phyloP scores from a whole-genome alignment of 768 basidiomycete species.

The Amanita inopinata region DNA sequence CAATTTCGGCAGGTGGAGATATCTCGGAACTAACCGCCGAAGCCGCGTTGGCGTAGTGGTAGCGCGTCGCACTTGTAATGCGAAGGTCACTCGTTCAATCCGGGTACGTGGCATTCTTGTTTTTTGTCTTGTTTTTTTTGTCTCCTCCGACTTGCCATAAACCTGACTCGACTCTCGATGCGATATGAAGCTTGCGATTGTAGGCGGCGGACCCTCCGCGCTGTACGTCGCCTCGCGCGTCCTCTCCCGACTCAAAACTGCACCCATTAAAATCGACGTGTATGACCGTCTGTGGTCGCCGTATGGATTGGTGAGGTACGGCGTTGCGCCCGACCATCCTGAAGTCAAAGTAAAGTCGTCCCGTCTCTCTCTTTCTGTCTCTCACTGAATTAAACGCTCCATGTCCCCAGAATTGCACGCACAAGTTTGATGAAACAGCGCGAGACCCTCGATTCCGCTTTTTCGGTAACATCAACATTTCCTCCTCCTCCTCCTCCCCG shows the following conservation, averaged over 20 bases:
- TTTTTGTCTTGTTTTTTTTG: constrained; percentile 6
- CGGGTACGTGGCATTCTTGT: constrained; percentile 30
- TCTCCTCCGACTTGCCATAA: neutral
- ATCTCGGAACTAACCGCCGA: no score
- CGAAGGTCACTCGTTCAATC: constrained; percentile 38
- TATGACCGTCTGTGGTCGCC: constrained; percentile 93
- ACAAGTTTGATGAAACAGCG: constrained; percentile 85
- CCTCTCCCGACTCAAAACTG: constrained; percentile 43
- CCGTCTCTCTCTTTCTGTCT: constrained; percentile 9
- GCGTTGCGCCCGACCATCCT: constrained; percentile 96
- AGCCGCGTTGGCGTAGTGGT: constrained; percentile 33
- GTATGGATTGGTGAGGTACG: constrained; percentile 90
- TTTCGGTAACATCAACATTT: constrained; percentile 83
- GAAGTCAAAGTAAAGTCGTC: constrained; percentile 75
- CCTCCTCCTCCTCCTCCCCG: constrained; percentile 17
- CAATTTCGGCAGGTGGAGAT: no score
- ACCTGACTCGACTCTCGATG: neutral
- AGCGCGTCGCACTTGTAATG: constrained; percentile 37
- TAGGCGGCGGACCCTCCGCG: constrained; percentile 94
- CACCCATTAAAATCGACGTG: constrained; percentile 57
- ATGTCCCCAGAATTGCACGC: constrained; percentile 73
- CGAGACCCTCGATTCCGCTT: constrained; percentile 75
- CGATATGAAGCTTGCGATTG: constrained; percentile 73
- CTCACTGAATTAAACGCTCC: constrained; percentile 6
- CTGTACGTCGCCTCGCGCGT: constrained; percentile 89